Conservation (phyloP, 805 yeast species). For the Scheffersomyces spartinae region DNA sequence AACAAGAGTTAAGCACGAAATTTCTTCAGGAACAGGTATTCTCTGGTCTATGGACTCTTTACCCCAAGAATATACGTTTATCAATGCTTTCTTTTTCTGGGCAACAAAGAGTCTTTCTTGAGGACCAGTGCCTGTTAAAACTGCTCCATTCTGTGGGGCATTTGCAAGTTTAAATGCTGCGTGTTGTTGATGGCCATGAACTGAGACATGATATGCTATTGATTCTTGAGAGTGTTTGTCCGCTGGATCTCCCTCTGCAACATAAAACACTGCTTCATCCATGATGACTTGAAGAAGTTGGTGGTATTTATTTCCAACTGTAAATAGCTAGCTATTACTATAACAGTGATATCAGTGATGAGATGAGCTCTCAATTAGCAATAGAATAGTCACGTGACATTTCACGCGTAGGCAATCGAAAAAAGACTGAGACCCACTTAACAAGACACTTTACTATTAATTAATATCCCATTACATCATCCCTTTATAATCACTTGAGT, state of each 20-base stretch:
- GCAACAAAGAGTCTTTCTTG: slow-evolving; percentile 52
- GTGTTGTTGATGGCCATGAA: slow-evolving; percentile 36
- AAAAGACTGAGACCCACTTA: too few relatives aligned
- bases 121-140: slow-evolving; percentile 31
- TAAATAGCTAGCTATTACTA: too few relatives aligned
- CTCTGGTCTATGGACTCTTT: slow-evolving; percentile 67
- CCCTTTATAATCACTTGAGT: too few relatives aligned
- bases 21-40: slow-evolving; percentile 74
- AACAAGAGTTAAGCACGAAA: slow-evolving; percentile 44
- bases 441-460: too few relatives aligned
- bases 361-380: slow-evolving; percentile 5
- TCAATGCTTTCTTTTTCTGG: slow-evolving; percentile 57
- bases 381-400: too few relatives aligned
- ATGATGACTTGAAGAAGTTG: too few relatives aligned
- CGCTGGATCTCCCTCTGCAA: slow-evolving; percentile 30
- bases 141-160: slow-evolving; percentile 34
- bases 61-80: slow-evolving; percentile 63
- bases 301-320: too few relatives aligned
- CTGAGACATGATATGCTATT: slow-evolving; percentile 28
- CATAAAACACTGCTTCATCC: slow-evolving; percentile 42
- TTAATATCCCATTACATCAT: too few relatives aligned
- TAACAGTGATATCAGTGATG: slow-evolving; percentile 1
- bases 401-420: too few relatives aligned
- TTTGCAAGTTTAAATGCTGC: slow-evolving; percentile 44
- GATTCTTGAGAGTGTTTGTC: slow-evolving; percentile 35